Evolutionary conservation across 768 basidiomycete species (phyloP).

Genomic region (Lactarius tabidus): DNA sequence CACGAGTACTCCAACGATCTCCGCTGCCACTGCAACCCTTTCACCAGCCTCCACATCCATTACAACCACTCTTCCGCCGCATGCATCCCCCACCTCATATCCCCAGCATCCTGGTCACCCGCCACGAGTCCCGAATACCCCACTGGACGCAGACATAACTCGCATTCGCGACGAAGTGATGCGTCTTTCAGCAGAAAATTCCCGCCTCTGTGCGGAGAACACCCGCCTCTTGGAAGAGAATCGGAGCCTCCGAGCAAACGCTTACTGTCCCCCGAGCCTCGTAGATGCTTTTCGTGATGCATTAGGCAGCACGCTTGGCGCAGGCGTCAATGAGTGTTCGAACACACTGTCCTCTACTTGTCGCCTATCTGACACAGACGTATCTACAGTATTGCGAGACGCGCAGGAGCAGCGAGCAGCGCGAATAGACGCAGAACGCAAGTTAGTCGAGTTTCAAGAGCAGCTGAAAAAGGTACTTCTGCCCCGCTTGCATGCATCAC

Average conservation of each 20-base stretch:
- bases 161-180: constrained; percentile 23
- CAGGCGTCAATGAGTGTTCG: constrained; percentile 23
- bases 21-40: constrained; percentile 13
- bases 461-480: constrained; percentile 49
- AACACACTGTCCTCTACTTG: not conserved
- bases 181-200: constrained; percentile 24
- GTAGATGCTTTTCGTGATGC: constrained; percentile 23
- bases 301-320: constrained; percentile 18
- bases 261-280: constrained; percentile 20
- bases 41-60: constrained; percentile 19
- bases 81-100: constrained; percentile 10
- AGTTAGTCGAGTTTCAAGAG: constrained; percentile 51
- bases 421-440: constrained; percentile 38
- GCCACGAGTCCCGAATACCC: constrained; percentile 6
- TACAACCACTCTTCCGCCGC: constrained; percentile 13
- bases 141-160: constrained; percentile 11
- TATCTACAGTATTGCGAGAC: constrained; percentile 21
- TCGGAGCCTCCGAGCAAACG: constrained; percentile 18
- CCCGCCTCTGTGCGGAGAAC: constrained; percentile 25
- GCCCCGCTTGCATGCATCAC: constrained; percentile 37
- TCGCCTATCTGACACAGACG: not conserved
- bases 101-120: constrained; percentile 10
- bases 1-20: constrained; percentile 17
- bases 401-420: constrained; percentile 38
- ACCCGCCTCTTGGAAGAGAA: constrained; percentile 23